These are phyloP conservation scores for Xylaria bambusicola DNA, from an alignment of 495 filamentous ascomycete species.

Conservation along the genomic window DNA sequence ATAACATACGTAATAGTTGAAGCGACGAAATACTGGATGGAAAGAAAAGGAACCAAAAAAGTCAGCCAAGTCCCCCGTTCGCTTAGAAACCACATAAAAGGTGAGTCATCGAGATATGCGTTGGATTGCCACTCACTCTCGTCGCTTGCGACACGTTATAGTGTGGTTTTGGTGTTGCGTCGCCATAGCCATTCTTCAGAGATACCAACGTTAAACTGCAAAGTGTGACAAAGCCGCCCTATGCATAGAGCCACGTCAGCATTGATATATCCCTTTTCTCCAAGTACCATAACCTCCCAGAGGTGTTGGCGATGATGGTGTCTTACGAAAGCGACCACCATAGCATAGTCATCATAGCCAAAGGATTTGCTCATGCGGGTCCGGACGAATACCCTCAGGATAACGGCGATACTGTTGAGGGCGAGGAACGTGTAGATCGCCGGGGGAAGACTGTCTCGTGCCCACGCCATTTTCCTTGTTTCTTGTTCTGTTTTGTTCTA, in stretches of 20 bases:
- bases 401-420: slow-evolving; percentile 16
- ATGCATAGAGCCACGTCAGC: neutral
- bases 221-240: slow-evolving; percentile 15
- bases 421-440: slow-evolving; percentile 18
- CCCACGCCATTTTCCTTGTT: slow-evolving; percentile 21
- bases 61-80: neutral
- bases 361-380: slow-evolving; percentile 20
- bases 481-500: too few relatives aligned
- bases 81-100: too few relatives aligned
- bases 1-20: slow-evolving; percentile 20
- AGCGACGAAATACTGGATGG: slow-evolving; percentile 18
- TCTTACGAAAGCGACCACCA: slow-evolving; percentile 18
- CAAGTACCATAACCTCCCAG: too few relatives aligned
- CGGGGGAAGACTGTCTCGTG: slow-evolving; percentile 20
- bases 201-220: slow-evolving; percentile 17
- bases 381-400: slow-evolving; percentile 14
- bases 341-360: slow-evolving; percentile 21
- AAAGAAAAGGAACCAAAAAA: too few relatives aligned
- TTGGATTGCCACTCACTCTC: slow-evolving; percentile 11
- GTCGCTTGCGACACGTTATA: slow-evolving; percentile 5
- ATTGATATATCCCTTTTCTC: too few relatives aligned
- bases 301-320: neutral
- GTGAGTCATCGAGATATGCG: too few relatives aligned
- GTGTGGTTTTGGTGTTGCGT: neutral
- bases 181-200: slow-evolving; percentile 14